These are phyloP conservation scores for Apiotrichum porosum DNA, from an alignment of 1,284 basidiomycete genomes.

Conservation along the genomic window DNA sequence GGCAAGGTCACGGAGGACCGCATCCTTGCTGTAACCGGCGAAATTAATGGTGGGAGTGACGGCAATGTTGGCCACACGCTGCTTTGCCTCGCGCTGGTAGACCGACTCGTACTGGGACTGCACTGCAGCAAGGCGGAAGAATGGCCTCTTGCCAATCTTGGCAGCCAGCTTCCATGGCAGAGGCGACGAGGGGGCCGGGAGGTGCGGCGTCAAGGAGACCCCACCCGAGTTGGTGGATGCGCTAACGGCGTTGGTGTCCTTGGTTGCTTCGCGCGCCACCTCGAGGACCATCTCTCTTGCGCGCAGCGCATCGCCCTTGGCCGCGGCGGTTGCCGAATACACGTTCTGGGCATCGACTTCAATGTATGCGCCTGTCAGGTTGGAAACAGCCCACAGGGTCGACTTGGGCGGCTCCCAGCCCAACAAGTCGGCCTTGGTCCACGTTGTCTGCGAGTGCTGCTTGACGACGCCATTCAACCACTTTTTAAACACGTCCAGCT, in stretches of 20 bases:
- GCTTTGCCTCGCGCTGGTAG: background rate
- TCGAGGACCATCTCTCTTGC: slow-evolving; percentile 4
- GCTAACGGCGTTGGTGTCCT: too few relatives aligned
- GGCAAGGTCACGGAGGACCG: too few relatives aligned
- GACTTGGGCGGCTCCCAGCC: background rate
- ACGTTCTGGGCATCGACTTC: background rate
- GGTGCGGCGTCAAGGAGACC: slow-evolving; percentile 8
- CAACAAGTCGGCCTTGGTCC: slow-evolving; percentile 3
- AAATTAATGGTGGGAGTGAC: too few relatives aligned
- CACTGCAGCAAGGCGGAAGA: slow-evolving; percentile 12
- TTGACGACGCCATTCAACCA: background rate
- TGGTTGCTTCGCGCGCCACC: background rate
- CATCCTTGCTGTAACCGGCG: too few relatives aligned
- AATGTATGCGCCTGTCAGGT: slow-evolving; percentile 3
- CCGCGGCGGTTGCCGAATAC: background rate
- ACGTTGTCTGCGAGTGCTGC: background rate
- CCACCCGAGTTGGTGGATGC: too few relatives aligned
- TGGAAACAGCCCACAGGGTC: slow-evolving; percentile 5
- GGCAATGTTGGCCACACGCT: slow-evolving; percentile 1
- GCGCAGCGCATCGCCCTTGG: background rate
- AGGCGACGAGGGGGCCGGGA: slow-evolving; percentile 2
- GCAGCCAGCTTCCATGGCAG: slow-evolving; percentile 10
- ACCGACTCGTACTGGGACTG: background rate
- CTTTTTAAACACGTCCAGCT: background rate
- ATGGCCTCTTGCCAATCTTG: background rate